Percentiles rank a stretch among this genome's conserved stretches.
Conservation (phyloP, 2,329 filamentous ascomycete genomes). For the Talaromyces sp. region DNA sequence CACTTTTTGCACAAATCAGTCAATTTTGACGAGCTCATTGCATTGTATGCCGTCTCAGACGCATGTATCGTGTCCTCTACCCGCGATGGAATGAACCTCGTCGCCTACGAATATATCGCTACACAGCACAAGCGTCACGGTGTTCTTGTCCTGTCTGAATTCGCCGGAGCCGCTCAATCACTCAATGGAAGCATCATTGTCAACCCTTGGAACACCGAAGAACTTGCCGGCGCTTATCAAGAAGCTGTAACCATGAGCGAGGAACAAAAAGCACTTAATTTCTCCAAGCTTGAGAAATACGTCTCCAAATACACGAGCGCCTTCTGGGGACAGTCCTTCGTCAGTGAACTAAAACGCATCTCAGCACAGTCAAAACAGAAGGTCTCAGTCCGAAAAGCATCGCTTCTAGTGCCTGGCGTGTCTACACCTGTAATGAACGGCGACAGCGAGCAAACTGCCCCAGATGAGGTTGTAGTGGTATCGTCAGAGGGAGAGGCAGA, state of each 20-base stretch:
- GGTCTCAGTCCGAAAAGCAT: conserved; percentile 33
- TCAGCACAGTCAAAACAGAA: conserved; percentile 42
- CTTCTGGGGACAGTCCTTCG: conserved; percentile 90
- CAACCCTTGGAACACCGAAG: conserved; percentile 96
- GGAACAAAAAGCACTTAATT: conserved; percentile 78
- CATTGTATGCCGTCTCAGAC: conserved; percentile 83
- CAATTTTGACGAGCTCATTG: conserved; percentile 85
- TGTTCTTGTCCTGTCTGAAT: conserved; percentile 89
- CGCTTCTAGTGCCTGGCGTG: conserved; percentile 18
- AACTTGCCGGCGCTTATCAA: conserved; percentile 86
- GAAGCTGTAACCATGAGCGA: conserved; percentile 92
- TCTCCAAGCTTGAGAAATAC: conserved; percentile 83
- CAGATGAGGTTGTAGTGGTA: conserved; percentile 7
- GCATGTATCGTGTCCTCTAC: conserved; percentile 86
- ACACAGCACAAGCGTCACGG: conserved; percentile 83
- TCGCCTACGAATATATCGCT: conserved; percentile 95
- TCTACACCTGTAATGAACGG: conserved; percentile 21
- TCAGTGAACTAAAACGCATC: conserved; percentile 69
- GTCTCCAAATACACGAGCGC: conserved; percentile 94
- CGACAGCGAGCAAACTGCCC: not conserved
- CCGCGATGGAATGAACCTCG: conserved; percentile 93
- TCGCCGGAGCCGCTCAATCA: conserved; percentile 87
- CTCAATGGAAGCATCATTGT: conserved; percentile 87
- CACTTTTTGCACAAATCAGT: conserved; percentile 96
- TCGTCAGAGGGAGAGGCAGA: conserved; percentile 13